Percentiles rank a stretch among this genome's conserved stretches.
Evolutionary conservation across 2,329 filamentous ascomycete species (phyloP).

Genomic region (Ophiocordyceps sinensis): DNA sequence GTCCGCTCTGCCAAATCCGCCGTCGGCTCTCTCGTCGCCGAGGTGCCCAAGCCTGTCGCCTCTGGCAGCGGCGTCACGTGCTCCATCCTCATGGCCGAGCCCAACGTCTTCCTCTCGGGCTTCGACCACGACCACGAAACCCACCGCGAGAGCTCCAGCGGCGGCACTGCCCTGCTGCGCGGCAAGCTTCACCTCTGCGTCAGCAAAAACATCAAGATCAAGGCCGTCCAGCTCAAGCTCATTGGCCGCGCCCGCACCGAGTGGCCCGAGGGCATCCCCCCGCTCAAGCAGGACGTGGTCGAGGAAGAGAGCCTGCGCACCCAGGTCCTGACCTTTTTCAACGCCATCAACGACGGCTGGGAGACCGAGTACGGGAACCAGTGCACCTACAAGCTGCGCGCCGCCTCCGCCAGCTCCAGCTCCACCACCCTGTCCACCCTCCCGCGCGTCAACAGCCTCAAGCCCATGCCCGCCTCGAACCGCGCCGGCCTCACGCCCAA

Average conservation of each 20-base stretch:
- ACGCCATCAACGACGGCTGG: conserved; percentile 50
- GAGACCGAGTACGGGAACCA: conserved; percentile 49
- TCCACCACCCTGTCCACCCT: conserved; percentile 15
- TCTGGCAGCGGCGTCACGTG: conserved; percentile 62
- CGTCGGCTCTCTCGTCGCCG: conserved; percentile 35
- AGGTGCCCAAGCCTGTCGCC: conserved; percentile 59
- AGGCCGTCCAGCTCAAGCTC: conserved; percentile 77
- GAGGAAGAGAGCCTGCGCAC: conserved; percentile 79
- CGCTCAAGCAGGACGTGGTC: conserved; percentile 66
- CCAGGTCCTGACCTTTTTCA: conserved; percentile 87
- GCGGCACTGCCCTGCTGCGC: conserved; percentile 74
- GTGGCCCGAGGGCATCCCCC: conserved; percentile 93
- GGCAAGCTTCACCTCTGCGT: conserved; percentile 72
- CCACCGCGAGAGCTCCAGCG: conserved; percentile 35
- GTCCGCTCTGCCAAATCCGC: conserved; percentile 35
- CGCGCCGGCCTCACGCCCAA: conserved; percentile 22
- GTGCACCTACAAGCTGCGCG: conserved; percentile 39
- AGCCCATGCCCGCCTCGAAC: conserved; percentile 8
- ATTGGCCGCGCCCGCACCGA: conserved; percentile 76
- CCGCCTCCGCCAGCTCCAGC: conserved; percentile 19
- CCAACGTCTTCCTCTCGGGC: conserved; percentile 65
- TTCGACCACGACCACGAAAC: conserved; percentile 57
- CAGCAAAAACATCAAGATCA: conserved; percentile 84
- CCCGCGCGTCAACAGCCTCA: conserved; percentile 7
- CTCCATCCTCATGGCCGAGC: conserved; percentile 62